Base-by-base conservation (phyloP, 2,329 filamentous ascomycete species). In the Penicillium expansum region DNA sequence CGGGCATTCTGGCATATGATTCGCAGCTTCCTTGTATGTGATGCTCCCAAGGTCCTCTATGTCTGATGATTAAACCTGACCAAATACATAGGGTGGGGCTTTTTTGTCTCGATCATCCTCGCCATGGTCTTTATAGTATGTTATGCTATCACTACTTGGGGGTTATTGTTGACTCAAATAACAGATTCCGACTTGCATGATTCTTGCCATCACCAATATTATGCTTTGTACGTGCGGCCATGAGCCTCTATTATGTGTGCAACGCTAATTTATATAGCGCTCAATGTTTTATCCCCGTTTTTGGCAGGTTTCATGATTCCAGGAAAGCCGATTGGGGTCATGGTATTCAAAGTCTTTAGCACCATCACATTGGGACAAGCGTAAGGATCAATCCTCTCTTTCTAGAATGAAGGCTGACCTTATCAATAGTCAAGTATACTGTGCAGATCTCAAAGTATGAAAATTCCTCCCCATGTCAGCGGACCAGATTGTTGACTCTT, bases 341-440 rank as follows among this genome's bases (percentile, higher is more conserved):
- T 68, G 65, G 51, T 68, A 1, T 67, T 68, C 55, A 68, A 67
- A 33, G 63, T 68, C 10, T 68, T 65, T 45, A 65, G 61, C 24
- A 68, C 65, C 8, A 67, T 64, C 43, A 67, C 63, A 2, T 49
- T 67, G n/a, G 63, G 63, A 37, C 63, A 66, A 61, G 64, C 64
- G 65, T 67, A 54, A 57, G 63, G 29, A 32, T 32, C 3, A 9
- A 22, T 27, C 2, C 2, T 55, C 5, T 29, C 14, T 42, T 4
- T 7, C 13, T 9, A 20, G 3, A 18, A 11, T 20, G n/a, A 7
- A 18, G 10, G 22, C 54, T 57, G 14, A 59, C 30, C 29, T 24
- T 33, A 20, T 41, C 9, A n/a, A 18, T 11, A 62, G 60, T 14
- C 60, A 64, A 47, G 24, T n/a, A 4, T 64, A 59, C 30, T 64